Conservation (phyloP, 495 filamentous ascomycete genomes). For the Neurospora hispaniola region DNA sequence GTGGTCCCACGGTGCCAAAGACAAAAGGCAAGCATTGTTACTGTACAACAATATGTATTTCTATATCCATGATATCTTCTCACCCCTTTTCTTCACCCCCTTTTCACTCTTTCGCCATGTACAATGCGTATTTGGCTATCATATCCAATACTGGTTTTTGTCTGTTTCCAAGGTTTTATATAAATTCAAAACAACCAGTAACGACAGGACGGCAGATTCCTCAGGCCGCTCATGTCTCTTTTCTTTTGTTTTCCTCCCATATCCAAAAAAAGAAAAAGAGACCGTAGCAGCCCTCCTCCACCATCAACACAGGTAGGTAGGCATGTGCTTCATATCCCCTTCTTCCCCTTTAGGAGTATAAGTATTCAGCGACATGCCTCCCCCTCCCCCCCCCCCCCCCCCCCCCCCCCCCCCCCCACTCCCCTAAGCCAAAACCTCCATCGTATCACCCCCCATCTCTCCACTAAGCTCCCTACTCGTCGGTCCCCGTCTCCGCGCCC, state of each 20-base stretch:
- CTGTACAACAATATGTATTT: neutral
- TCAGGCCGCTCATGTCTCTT: neutral
- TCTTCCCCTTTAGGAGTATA: neutral
- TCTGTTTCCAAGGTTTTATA: neutral
- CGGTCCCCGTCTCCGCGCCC: constrained; percentile 26
- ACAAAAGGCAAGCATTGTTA: neutral
- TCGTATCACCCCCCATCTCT: constrained; percentile 45
- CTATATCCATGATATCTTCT: neutral
- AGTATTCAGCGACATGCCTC: neutral
- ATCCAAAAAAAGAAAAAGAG: neutral
- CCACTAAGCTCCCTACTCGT: constrained; percentile 41
- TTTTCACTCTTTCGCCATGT: too few species aligned
- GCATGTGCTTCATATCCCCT: neutral
- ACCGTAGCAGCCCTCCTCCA: neutral
- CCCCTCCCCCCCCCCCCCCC: too few species aligned
- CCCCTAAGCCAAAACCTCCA: neutral
- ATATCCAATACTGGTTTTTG: neutral
- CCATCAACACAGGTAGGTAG: neutral
- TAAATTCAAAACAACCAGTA: neutral
- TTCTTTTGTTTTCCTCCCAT: neutral
- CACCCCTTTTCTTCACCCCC: neutral
- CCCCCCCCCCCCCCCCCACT: neutral
- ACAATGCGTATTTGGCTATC: neutral
- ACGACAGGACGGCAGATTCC: constrained; percentile 1
- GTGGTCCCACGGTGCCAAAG: neutral